These are phyloP conservation scores for Lactarius tabidus DNA, from an alignment of 768 basidiomycete genomes.

Conservation along the genomic window DNA sequence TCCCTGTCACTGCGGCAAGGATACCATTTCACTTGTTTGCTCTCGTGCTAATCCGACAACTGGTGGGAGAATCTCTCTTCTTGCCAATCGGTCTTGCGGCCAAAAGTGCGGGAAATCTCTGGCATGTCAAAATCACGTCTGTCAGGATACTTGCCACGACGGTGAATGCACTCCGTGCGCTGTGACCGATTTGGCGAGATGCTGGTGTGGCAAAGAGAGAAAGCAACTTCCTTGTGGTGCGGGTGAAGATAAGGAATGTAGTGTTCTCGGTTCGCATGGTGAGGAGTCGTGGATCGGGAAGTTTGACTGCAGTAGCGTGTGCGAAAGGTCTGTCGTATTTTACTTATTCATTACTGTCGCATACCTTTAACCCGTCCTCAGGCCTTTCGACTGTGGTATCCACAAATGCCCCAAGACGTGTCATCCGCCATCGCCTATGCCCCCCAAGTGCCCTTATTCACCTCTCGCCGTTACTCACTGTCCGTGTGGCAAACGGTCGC, in stretches of 20 bases:
- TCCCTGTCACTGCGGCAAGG: conserved; percentile 74
- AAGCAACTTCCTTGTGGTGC: conserved; percentile 64
- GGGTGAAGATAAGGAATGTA: conserved; percentile 42
- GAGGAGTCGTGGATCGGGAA: conserved; percentile 61
- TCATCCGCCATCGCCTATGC: conserved; percentile 62
- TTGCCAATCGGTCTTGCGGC: conserved; percentile 37
- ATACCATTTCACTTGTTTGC: conserved; percentile 56
- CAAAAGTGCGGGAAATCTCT: conserved; percentile 42
- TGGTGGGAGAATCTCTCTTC: conserved; percentile 22
- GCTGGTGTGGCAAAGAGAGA: conserved; percentile 77
- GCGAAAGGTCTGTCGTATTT: conserved; percentile 46
- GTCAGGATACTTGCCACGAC: conserved; percentile 66
- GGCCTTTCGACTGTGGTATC: conserved; percentile 68
- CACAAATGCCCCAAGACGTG: conserved; percentile 75
- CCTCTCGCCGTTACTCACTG: conserved; percentile 67
- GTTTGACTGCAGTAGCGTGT: conserved; percentile 56
- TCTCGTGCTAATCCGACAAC: conserved; percentile 37
- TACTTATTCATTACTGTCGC: conserved; percentile 1
- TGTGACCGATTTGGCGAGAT: conserved; percentile 49
- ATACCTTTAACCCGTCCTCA: conserved; percentile 28
- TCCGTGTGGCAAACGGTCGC: conserved; percentile 71
- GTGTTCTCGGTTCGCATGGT: conserved; percentile 35
- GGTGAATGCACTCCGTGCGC: conserved; percentile 69
- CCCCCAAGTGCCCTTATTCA: conserved; percentile 67
- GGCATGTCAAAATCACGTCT: conserved; percentile 70